Base-by-base conservation (phyloP, 345 rosid species). In the Heritiera littoralis region DNA sequence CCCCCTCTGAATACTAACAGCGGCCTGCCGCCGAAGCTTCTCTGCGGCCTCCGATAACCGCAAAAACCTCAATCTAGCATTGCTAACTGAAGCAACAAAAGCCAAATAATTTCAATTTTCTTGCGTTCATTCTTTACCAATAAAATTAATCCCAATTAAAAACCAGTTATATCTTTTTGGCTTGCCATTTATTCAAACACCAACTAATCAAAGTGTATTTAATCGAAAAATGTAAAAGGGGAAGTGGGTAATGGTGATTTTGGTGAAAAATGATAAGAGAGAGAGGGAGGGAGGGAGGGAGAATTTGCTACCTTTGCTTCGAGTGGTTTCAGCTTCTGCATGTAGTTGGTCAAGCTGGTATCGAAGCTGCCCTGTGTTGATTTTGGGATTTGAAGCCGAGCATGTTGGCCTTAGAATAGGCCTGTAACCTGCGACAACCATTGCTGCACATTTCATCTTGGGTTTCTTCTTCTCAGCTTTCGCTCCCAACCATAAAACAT, bases 41-140 rank as follows among this genome's bases (percentile, higher is more conserved):
- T 95, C 95, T 17, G 93, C 98, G 3, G 93, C 95, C 84, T 93
- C 93, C 0, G 95, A 89, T 76, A 93, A 81, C 58, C 98, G 88
- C 89, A 95, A n/a, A 77, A 95, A 90, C 80, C 97, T 88, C 84
- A 85, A 69, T 82, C 98, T 90, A 1, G 92, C 90, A 87, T 86
- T 88, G 79, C 83, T 92, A 65, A 92, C 98, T 93, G 85, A 69
- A 85, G 38, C 15, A 81, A 78, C 48, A 77, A 77, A 61, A 76
- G 23, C 28, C 61, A 66, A 12, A 15, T 15, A 75, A 5, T 28
- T 56, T 43, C 6, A 55, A 74, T 41, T 52, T 32, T 17, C 9
- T 52, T 14, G 4, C 23, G 52, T 51, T 72, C 77, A 55, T 40
- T 56, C 65, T 38, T 41, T 11, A 58, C 66, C 52, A 40, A 56